Evolutionary conservation across 257 asterid genomes (phyloP).

Genomic region (Fraxinus quadrangulata): DNA sequence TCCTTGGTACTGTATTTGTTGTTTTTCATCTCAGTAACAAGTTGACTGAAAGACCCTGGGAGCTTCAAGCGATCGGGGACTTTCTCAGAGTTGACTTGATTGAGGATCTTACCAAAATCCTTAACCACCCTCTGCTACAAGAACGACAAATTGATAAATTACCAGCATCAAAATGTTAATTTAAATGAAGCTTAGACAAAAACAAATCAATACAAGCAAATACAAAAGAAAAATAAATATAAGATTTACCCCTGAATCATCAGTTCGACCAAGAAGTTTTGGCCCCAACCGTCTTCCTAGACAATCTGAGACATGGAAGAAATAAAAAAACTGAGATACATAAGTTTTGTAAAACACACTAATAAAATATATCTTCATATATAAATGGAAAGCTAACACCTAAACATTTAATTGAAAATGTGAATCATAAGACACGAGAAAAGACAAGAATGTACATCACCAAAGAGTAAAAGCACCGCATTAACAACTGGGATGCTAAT

Average conservation of each 20-base stretch:
- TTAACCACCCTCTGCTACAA: slow-evolving; percentile 80
- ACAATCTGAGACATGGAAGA: slow-evolving; percentile 67
- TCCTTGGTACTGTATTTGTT: slow-evolving; percentile 82
- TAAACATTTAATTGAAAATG: slow-evolving; percentile 1
- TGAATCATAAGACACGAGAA: background rate
- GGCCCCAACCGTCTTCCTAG: slow-evolving; percentile 97
- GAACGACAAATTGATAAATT: slow-evolving; percentile 23
- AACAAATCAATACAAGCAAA: slow-evolving; percentile 15
- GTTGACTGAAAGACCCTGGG: slow-evolving; percentile 87
- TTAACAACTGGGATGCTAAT: background rate
- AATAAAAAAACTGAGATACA: slow-evolving; percentile 24
- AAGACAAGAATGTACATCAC: background rate
- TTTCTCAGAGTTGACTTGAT: slow-evolving; percentile 89
- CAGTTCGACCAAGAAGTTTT: slow-evolving; percentile 82
- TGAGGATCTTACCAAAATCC: slow-evolving; percentile 84
- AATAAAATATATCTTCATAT: background rate
- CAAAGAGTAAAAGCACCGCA: background rate
- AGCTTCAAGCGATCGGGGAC: slow-evolving; percentile 81
- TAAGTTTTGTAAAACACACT: slow-evolving; percentile 4
- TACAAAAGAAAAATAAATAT: slow-evolving; percentile 18
- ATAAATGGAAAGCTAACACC: slow-evolving; percentile 11
- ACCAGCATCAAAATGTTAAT: slow-evolving; percentile 11
- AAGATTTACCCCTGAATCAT: slow-evolving; percentile 84
- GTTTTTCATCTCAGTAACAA: slow-evolving; percentile 87
- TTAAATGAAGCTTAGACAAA: slow-evolving; percentile 1